Base-by-base conservation (phyloP, 2,329 filamentous ascomycete genomes). In the Cercospora sojina region DNA sequence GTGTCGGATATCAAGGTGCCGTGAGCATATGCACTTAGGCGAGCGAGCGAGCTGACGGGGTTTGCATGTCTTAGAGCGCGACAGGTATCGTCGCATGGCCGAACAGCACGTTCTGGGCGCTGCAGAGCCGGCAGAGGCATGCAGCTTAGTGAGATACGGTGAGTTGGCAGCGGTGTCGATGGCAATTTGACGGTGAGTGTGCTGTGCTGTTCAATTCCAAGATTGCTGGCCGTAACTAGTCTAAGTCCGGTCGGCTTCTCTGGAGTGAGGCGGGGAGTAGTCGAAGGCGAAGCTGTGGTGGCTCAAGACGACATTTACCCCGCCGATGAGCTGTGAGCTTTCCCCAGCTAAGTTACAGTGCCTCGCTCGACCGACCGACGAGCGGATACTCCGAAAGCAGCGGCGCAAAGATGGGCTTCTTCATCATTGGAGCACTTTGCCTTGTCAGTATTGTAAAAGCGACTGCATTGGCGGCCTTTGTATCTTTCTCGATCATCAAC, bases 381-480 rank as follows among this genome's bases (percentile, higher is more conserved):
- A 38, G 18, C 9, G 18, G 29, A 38, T 10, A 41, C 5, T 38
- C 27, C 20, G 18, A 20, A 3, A 62, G 49, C 60, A 29, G 31
- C 47, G n/a, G 25, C 31, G 29, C 59, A 12, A 62, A 47, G 27
- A 71, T 71, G 70, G 68, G 65, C 43, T 57, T 67, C 20, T 65
- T 70, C 59, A 55, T 71, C 27, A 55, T 71, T 27, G 53, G 47
- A n/a, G 59, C 64, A 35, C 25, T 71, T 9, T 67, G 66, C 38
- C 58, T 67, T 16, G 35, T 70, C 43, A 64, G 60, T 29, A 47
- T 70, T 18, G 63, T 71, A 6, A 70, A 71, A 18, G 66, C 68
- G 10, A 66, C 66, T 13, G 62, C 66, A 5, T 59, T 71, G 32
- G 68, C 60, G 18, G 66, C 65, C 31, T 64, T 70, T 9, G 18